Evolutionary conservation across 164 flowering plant species (phyloP).

Genomic region (Cinnamomum micranthum): DNA sequence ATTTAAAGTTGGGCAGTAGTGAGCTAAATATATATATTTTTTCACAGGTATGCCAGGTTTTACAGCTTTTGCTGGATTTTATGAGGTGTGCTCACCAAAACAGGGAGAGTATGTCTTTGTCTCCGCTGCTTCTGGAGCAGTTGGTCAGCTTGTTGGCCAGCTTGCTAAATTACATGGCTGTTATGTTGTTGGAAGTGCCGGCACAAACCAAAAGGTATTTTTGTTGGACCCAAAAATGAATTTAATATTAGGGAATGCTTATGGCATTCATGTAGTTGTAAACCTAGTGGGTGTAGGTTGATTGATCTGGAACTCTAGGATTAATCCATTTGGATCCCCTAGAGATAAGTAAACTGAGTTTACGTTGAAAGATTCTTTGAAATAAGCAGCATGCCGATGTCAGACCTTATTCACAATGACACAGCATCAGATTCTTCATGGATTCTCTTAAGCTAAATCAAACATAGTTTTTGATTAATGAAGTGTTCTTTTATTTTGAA

Average conservation of each 20-base stretch:
- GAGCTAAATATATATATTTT: neutral
- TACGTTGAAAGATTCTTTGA: too few species aligned
- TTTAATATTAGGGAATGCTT: neutral
- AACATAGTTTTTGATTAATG: too few species aligned
- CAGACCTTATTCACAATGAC: too few species aligned
- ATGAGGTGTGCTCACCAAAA: constrained; percentile 61
- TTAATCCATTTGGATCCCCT: neutral
- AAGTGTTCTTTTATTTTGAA: too few species aligned
- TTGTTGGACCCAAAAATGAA: neutral
- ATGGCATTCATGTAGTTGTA: too few species aligned
- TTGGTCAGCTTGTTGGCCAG: constrained; percentile 84
- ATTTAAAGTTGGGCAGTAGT: neutral
- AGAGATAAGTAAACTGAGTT: too few species aligned
- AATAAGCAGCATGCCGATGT: too few species aligned
- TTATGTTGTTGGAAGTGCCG: constrained; percentile 84
- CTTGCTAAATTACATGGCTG: constrained; percentile 77
- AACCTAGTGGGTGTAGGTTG: neutral
- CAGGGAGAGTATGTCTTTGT: constrained; percentile 63
- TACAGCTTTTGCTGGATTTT: constrained; percentile 78
- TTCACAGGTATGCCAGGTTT: constrained; percentile 53
- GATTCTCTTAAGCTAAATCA: too few species aligned
- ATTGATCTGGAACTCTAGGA: neutral
- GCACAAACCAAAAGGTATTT: constrained; percentile 48
- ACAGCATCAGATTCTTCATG: too few species aligned
- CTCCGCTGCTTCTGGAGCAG: constrained; percentile 84